phyloP scores from a whole-genome alignment of 1,284 basidiomycete genomes.

The Xerocomus cyaneibrunnescens region DNA sequence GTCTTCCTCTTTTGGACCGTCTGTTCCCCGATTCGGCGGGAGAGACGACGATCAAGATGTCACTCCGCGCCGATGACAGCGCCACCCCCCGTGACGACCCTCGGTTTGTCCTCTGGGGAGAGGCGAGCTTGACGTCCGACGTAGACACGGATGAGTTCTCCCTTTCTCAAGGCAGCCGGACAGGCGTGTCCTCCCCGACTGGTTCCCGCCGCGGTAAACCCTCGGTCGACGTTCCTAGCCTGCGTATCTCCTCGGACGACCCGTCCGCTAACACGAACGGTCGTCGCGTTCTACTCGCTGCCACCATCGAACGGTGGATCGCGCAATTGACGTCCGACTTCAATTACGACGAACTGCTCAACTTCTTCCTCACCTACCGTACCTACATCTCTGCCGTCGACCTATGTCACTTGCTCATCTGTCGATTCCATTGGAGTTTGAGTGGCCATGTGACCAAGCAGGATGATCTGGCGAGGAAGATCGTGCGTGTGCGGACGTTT shows the following conservation, averaged over 20 bases:
- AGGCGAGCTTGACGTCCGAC: constrained; percentile 39
- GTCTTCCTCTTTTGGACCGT: constrained; percentile 66
- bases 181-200: constrained; percentile 45
- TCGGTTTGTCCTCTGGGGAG: constrained; percentile 87
- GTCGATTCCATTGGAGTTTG: constrained; percentile 85
- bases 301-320: constrained; percentile 88
- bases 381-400: constrained; percentile 76
- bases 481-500: constrained; percentile 84
- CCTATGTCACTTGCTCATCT: constrained; percentile 75
- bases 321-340: constrained; percentile 83
- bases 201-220: constrained; percentile 31
- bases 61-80: constrained; percentile 58
- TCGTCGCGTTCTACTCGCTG: constrained; percentile 68
- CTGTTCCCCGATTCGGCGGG: constrained; percentile 41
- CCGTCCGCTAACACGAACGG: constrained; percentile 17
- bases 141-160: constrained; percentile 48
- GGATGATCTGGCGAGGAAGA: constrained; percentile 66
- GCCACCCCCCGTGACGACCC: constrained; percentile 79
- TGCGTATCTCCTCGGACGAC: constrained; percentile 29
- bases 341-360: constrained; percentile 78
- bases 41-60: constrained; percentile 65
- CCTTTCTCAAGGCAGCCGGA: constrained; percentile 49
- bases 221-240: constrained; percentile 35
- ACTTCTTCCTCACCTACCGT: constrained; percentile 87
- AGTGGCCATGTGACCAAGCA: constrained; percentile 50